phyloP scores from a whole-genome alignment of 1,284 basidiomycete genomes.

The Athelia psychrophila region DNA sequence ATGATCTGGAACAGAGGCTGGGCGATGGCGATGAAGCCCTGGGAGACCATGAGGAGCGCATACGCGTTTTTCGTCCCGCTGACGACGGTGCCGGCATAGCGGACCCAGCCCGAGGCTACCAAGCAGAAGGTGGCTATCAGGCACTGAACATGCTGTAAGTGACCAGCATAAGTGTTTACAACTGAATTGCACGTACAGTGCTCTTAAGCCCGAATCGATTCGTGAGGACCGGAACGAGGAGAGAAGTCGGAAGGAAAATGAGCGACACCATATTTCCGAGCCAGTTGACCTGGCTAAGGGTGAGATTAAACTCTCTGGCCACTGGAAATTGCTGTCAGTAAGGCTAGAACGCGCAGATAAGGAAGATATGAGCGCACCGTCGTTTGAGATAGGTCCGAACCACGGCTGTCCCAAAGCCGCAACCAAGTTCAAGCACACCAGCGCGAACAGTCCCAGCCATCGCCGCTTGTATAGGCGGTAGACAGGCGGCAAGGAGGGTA shows the following conservation, averaged over 20 bases:
- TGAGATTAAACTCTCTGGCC: constrained; percentile 33
- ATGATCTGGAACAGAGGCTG: constrained; percentile 40
- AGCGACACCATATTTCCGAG: constrained; percentile 39
- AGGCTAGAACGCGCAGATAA: background rate
- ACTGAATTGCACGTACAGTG: background rate
- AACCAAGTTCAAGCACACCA: no score
- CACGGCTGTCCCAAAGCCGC: constrained; percentile 16
- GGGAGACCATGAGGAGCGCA: constrained; percentile 37
- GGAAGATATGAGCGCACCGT: constrained; percentile 24
- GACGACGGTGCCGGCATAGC: constrained; percentile 38
- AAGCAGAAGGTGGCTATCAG: constrained; percentile 29
- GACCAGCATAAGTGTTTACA: background rate
- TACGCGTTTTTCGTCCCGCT: constrained; percentile 30
- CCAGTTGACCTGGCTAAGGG: constrained; percentile 42
- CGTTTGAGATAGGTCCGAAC: constrained; percentile 44
- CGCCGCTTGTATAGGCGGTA: no score
- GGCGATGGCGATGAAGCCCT: constrained; percentile 34
- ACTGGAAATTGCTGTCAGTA: constrained; percentile 18
- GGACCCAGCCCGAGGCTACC: constrained; percentile 40
- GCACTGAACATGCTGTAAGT: constrained; percentile 22
- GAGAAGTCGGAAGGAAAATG: constrained; percentile 35
- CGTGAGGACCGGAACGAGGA: constrained; percentile 32
- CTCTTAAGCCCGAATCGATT: constrained; percentile 31
- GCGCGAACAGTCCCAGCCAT: no score
- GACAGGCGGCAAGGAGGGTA: no score